These are phyloP conservation scores for Crucihimalaya himalaica DNA, from an alignment of 345 rosid species.

Conservation along the genomic window DNA sequence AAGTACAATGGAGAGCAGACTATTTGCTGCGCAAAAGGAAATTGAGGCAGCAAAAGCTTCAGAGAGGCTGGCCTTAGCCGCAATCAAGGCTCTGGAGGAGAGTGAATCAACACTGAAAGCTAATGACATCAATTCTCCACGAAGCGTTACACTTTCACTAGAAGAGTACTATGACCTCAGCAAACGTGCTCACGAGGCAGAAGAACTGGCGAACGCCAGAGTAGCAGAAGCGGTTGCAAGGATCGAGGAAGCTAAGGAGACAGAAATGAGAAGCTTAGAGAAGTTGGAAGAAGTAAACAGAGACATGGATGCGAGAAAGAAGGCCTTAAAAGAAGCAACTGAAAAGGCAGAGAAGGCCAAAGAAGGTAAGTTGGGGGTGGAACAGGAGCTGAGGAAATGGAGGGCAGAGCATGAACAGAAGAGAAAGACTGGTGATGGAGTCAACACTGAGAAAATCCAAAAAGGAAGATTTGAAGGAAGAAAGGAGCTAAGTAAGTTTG, in stretches of 20 bases:
- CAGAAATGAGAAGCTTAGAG: conserved; percentile 56
- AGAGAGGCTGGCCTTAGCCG: conserved; percentile 73
- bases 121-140: conserved; percentile 43
- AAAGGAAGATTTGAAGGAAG: conserved; percentile 41
- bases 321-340: conserved; percentile 65
- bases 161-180: conserved; percentile 90
- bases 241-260: conserved; percentile 77
- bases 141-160: conserved; percentile 73
- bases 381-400: conserved; percentile 87
- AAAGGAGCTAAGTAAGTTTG: conserved; percentile 21
- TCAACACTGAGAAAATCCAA: conserved; percentile 40
- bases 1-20: conserved; percentile 67
- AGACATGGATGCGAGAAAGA: conserved; percentile 65
- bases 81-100: conserved; percentile 80
- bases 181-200: conserved; percentile 79
- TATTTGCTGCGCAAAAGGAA: conserved; percentile 75
- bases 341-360: conserved; percentile 83
- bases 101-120: conserved; percentile 59
- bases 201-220: conserved; percentile 70
- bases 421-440: conserved; percentile 53
- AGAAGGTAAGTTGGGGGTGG: conserved; percentile 77
- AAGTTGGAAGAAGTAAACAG: conserved; percentile 64
- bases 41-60: conserved; percentile 90
- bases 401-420: conserved; percentile 79
- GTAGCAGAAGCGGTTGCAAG: conserved; percentile 72